Evolutionary conservation across 2,329 filamentous ascomycete species (phyloP).

Genomic region (Sporothrix pallida): DNA sequence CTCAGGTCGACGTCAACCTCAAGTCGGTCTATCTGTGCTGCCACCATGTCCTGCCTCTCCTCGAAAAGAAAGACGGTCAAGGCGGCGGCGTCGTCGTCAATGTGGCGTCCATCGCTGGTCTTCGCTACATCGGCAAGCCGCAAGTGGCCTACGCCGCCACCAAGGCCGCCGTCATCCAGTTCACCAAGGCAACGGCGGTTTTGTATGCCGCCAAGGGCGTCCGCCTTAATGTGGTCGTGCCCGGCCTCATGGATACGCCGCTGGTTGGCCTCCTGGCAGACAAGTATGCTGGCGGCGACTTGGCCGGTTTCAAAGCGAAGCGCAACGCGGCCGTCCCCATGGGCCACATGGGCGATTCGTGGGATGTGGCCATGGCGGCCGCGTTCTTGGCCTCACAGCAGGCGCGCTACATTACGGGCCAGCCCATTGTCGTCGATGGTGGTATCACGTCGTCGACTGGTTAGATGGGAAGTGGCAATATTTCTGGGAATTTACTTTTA

Average conservation of each 20-base stretch:
- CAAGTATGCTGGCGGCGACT: constrained; percentile 23
- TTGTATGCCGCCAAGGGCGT: not conserved
- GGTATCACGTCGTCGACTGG: constrained; percentile 25
- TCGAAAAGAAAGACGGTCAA: not conserved
- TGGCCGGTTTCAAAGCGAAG: constrained; percentile 23
- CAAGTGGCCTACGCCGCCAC: constrained; percentile 27
- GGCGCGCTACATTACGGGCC: constrained; percentile 25
- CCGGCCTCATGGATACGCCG: constrained; percentile 2
- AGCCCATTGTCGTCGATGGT: constrained; percentile 26
- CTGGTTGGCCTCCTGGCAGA: constrained; percentile 4
- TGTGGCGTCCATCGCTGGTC: constrained; percentile 19
- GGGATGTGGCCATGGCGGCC: constrained; percentile 22
- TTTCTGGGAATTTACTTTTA: too few relatives aligned
- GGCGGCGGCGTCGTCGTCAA: constrained; percentile 11
- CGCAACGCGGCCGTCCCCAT: constrained; percentile 23
- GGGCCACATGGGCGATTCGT: constrained; percentile 27
- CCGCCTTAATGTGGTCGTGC: not conserved
- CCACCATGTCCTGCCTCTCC: constrained; percentile 7
- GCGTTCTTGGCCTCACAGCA: constrained; percentile 24
- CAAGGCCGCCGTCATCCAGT: constrained; percentile 25
- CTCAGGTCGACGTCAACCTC: constrained; percentile 28
- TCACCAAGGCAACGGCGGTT: constrained; percentile 22
- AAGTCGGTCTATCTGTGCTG: constrained; percentile 25
- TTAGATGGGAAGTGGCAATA: not conserved
- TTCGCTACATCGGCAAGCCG: constrained; percentile 27